Percentiles rank a stretch among this genome's conserved stretches.
Conservation (phyloP, 2,329 filamentous ascomycete species). For the Beauveria sp. region DNA sequence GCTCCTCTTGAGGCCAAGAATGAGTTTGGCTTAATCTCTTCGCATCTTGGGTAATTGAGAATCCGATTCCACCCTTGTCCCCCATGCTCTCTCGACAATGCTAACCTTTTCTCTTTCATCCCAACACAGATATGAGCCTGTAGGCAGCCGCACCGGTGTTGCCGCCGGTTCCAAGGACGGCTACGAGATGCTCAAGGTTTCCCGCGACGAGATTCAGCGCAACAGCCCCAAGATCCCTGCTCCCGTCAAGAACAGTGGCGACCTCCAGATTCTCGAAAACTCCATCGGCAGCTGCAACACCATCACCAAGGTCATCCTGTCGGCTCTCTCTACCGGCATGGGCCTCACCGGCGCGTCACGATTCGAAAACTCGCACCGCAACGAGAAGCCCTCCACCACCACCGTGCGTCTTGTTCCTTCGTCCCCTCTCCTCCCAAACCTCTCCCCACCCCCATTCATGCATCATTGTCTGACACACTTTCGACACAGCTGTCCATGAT, state of each 20-base stretch:
- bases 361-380: conserved; percentile 45
- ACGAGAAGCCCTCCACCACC: conserved; percentile 40
- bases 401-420: conserved; percentile 20
- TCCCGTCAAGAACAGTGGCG: conserved; percentile 40
- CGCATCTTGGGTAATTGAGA: conserved; percentile 38
- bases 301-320: conserved; percentile 42
- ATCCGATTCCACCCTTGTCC: too few relatives aligned
- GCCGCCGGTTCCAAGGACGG: conserved; percentile 41
- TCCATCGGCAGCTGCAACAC: conserved; percentile 43
- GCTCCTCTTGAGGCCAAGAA: conserved; percentile 47
- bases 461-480: background rate
- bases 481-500: conserved; percentile 38
- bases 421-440: background rate
- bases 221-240: conserved; percentile 38
- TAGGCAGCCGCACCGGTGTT: conserved; percentile 41
- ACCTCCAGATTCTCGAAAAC: conserved; percentile 41
- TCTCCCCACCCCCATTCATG: background rate
- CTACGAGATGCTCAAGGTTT: conserved; percentile 47
- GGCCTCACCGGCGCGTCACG: conserved; percentile 36
- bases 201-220: conserved; percentile 42
- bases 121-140: conserved; percentile 36
- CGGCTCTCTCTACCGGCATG: conserved; percentile 41
- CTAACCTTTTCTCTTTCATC: background rate
- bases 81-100: background rate
- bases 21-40: conserved; percentile 45